Evolutionary conservation across 495 filamentous ascomycete genomes (phyloP).

Genomic region (Terfezia claveryi): DNA sequence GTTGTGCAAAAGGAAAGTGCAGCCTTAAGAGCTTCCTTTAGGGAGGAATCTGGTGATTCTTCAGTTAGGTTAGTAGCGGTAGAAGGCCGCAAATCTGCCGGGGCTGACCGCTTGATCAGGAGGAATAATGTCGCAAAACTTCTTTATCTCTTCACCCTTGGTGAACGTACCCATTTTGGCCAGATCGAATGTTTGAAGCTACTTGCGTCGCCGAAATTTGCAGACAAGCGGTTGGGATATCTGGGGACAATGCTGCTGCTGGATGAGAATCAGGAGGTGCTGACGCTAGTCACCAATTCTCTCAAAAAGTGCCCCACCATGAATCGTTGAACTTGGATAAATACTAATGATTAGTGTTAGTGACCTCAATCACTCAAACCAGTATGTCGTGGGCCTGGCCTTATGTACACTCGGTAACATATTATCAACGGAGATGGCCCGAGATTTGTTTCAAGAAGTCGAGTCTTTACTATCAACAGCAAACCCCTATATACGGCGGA

Average conservation of each 20-base stretch:
- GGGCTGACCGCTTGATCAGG: conserved; percentile 25
- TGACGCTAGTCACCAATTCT: conserved; percentile 93
- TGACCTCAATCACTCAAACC: conserved; percentile 90
- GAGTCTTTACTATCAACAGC: conserved; percentile 73
- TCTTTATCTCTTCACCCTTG: conserved; percentile 94
- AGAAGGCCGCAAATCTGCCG: not conserved
- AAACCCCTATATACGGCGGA: conserved; percentile 90
- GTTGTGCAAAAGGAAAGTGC: conserved; percentile 98
- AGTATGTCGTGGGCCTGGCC: conserved; percentile 92
- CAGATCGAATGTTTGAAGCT: conserved; percentile 99
- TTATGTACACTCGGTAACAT: conserved; percentile 93
- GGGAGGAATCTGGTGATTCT: conserved; percentile 85
- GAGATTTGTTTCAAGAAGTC: conserved; percentile 88
- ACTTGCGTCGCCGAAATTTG: conserved; percentile 86
- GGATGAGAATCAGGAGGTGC: conserved; percentile 94
- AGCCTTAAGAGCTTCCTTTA: conserved; percentile 84
- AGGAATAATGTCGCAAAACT: conserved; percentile 98
- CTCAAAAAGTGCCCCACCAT: conserved; percentile 54
- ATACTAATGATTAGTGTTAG: conserved; percentile 23
- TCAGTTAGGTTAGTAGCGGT: conserved; percentile 47
- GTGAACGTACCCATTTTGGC: conserved; percentile 92
- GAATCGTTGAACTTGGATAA: no score
- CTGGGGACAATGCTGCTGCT: conserved; percentile 86
- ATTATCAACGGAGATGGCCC: conserved; percentile 93
- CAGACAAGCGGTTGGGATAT: conserved; percentile 91